Evolutionary conservation across 129 eudicot genomes (phyloP), one percentile per base, ranked within the genome.

Genomic region (Tanacetum coccineum): DNA sequence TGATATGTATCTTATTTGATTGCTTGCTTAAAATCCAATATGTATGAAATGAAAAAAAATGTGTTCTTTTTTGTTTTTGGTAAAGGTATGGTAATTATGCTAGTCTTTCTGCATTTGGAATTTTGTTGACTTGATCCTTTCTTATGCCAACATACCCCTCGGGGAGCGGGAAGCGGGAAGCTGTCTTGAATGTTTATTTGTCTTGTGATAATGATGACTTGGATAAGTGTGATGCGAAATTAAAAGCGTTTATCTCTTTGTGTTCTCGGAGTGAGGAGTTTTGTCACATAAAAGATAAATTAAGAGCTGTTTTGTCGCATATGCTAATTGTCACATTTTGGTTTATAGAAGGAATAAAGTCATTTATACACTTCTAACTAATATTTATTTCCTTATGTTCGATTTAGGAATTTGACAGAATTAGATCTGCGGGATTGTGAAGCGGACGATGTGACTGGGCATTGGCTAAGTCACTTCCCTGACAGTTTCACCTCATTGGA

Each of bases 391-490:
- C 67, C 32, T 50, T 4, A 19, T 14, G 50, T 49, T 19, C 0
- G 9, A 15, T 68, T 77, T 22, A 89, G 96, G 78, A 77, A 80
- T 46, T 73, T 89, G 55, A 83, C 72, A 39, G 87, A 76, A 25
- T 66, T 89, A 30, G 94, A 89, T 74, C 86, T 86, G 72, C 74
- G 79, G 15, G 95, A 86, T 70, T 76, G 96, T 78, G 96, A 89
- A 62, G 88, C 86, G 61, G 96, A 86, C 25, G 96, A 86, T 72
- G 74, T 72, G 28, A 83, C 88, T 57, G 94, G 96, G 49, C 85
- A 80, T 71, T 89, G 96, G 96, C 74, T 89, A 45, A 79, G 83
- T 80, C 80, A 86, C 73, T 89, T 89, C 59, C 96, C 96, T 4
- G 94, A 83, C 65, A 77, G 53, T 47, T 86, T 46, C 64, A 81